These are phyloP conservation scores for Penicillium concentricum DNA, from an alignment of 2,329 filamentous ascomycete species.

Conservation along the genomic window DNA sequence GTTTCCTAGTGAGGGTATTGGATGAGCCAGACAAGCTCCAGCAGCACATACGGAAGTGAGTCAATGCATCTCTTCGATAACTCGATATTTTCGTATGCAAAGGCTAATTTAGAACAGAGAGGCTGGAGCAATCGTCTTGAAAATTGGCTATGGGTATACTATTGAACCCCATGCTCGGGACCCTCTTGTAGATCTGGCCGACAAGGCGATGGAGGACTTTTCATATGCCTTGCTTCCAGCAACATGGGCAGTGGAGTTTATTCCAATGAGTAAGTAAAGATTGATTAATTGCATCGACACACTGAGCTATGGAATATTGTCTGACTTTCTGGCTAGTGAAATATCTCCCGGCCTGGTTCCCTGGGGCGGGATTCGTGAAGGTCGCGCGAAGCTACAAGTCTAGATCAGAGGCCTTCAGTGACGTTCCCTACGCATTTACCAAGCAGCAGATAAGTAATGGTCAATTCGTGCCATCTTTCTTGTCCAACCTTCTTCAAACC, in stretches of 20 bases:
- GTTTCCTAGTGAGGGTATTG: conserved; percentile 46
- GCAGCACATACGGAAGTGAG: conserved; percentile 41
- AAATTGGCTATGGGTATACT: conserved; percentile 40
- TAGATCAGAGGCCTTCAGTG: conserved; percentile 24
- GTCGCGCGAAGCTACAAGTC: conserved; percentile 38
- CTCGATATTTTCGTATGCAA: neutral
- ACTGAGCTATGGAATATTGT: no score
- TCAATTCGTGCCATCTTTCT: conserved; percentile 37
- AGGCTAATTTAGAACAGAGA: conserved; percentile 23
- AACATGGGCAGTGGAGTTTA: conserved; percentile 46
- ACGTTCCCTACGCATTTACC: conserved; percentile 47
- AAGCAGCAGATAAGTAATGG: conserved; percentile 40
- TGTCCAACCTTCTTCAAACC: conserved; percentile 42
- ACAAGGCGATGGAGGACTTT: conserved; percentile 44
- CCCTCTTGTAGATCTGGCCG: conserved; percentile 43
- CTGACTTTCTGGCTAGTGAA: conserved; percentile 18
- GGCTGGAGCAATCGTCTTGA: conserved; percentile 42
- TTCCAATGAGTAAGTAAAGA: conserved; percentile 35
- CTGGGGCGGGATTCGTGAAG: conserved; percentile 46
- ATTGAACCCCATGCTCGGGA: conserved; percentile 25
- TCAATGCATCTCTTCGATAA: neutral
- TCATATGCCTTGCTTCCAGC: conserved; percentile 43
- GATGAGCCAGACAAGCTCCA: conserved; percentile 40
- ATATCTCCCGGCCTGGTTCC: conserved; percentile 47
- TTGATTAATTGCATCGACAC: neutral